Evolutionary conservation across 352 stramenopile species (phyloP), one percentile per base, ranked within the genome.

Genomic region (Phytophthora pini): DNA sequence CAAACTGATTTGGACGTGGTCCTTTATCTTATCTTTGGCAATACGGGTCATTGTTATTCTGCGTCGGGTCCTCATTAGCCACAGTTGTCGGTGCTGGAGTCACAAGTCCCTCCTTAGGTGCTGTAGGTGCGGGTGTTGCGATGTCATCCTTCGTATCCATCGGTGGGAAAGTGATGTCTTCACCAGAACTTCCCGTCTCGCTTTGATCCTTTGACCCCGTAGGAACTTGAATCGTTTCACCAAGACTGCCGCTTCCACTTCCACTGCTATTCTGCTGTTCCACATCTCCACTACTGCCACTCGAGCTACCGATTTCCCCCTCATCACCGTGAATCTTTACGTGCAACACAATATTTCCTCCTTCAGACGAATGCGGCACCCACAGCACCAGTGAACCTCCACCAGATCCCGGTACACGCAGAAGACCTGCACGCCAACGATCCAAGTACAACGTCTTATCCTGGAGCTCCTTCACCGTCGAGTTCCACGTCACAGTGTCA

Each of bases 361-460:
- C 62, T 3, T 48, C 12, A 0, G 65, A 67, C 27, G 65, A 57
- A 27, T 54, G 75, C 1, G 76, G 66, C 13, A 87, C 46, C 78
- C 78, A 87, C 48, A 81, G 39, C 6, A 79, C 22, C 11, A 87
- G 47, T 43, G 78, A 87, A 34, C 78, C 73, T 12, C 78, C 78
- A 26, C 59, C 66, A 4, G 63, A 72, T 12, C 48, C 61, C 0
- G 70, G 63, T 5, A 87, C 46, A 3, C 54, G 56, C 5, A 83
- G 20, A 64, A 74, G 64, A 9, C 69, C 68, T 1, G 70, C 74
- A 10, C 76, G 78, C 76, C 73, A 87, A 36, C 78, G 78, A 48
- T 87, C 70, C 11, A 87, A 24, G 48, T 83, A 85, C 45, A 87
- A 8, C 7, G 73, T 85, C 52, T 82, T 79, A 51, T 83, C 74